Evolutionary conservation across 345 rosid genomes (phyloP), one percentile per base, ranked within the genome.

Genomic region (Sisymbrium altissimum): DNA sequence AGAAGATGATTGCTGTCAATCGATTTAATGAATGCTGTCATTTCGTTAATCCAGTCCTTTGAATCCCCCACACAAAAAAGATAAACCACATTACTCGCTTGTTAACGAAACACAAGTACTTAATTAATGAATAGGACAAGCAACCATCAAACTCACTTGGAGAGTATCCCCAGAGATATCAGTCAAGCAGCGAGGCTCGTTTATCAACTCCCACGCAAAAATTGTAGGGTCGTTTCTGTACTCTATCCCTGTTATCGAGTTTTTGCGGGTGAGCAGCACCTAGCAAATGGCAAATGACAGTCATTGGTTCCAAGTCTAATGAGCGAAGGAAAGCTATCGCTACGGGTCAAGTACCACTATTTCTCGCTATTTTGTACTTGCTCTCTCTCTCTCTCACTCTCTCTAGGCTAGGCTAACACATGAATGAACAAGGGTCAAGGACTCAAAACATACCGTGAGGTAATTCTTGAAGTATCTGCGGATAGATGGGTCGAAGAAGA

Each of bases 401-500:
- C 25, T 23, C 25, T 23, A n/a, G n/a, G n/a, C n/a, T n/a, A n/a
- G n/a, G n/a, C n/a, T n/a, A n/a, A n/a, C n/a, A n/a, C n/a, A n/a
- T n/a, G n/a, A n/a, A n/a, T n/a, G n/a, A n/a, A n/a, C n/a, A n/a
- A n/a, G 25, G 5, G 32, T 2, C 18, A 19, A 40, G 39, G 78
- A 40, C 9, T 39, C 2, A 83, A 39, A 14, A 33, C 32, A 40
- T 83, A 88, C 97, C 80, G 85, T 79, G 53, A 91, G 78, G 70
- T 87, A 89, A 67, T 87, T 81, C 88, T 87, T 94, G 83, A 88
- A 94, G 81, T 88, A 89, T 78, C 71, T 86, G 66, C 89, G 90
- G 81, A 87, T 94, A 76, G 96, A 87, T 71, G 98, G 97, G 83
- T 91, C 98, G 61, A 81, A 94, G 86, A 84, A 94, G 93, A 94